Conservation (phyloP, 345 rosid species). For the Rhizophora mangle region DNA sequence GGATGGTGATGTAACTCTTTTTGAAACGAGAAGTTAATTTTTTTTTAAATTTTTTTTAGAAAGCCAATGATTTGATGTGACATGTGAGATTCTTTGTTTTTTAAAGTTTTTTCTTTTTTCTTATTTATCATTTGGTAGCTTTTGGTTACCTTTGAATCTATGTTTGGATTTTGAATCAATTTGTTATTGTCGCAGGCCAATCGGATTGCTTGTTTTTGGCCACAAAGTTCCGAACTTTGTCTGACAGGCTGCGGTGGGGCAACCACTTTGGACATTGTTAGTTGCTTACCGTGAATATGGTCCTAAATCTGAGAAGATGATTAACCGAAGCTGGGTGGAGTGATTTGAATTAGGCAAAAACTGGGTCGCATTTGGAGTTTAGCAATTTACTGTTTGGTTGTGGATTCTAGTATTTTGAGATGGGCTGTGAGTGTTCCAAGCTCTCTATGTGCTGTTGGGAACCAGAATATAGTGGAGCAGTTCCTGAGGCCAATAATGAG, state of each 20-base stretch:
- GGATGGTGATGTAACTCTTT: background rate
- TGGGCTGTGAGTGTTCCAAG: conserved; percentile 48
- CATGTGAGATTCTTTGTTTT: conserved; percentile 6
- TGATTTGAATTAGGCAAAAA: conserved; percentile 1
- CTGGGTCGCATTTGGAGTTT: background rate
- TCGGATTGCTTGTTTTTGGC: conserved; percentile 1
- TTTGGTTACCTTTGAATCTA: background rate
- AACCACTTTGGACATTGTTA: background rate
- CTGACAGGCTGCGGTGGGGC: background rate
- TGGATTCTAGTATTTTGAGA: conserved; percentile 20
- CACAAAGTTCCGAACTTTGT: background rate
- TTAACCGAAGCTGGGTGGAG: conserved; percentile 14
- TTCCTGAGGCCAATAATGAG: conserved; percentile 25
- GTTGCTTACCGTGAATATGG: background rate
- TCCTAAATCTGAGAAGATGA: background rate
- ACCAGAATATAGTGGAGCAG: conserved; percentile 24
- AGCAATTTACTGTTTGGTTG: background rate
- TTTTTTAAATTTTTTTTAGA: background rate
- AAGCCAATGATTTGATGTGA: background rate
- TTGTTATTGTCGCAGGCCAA: conserved; percentile 10
- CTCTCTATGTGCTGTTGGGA: conserved; percentile 36
- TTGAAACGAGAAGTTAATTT: background rate
- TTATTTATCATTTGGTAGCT: background rate
- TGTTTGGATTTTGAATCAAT: conserved; percentile 4
- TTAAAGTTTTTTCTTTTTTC: background rate